Conservation (phyloP, 306 rosid species). For the Castanea sativa region DNA sequence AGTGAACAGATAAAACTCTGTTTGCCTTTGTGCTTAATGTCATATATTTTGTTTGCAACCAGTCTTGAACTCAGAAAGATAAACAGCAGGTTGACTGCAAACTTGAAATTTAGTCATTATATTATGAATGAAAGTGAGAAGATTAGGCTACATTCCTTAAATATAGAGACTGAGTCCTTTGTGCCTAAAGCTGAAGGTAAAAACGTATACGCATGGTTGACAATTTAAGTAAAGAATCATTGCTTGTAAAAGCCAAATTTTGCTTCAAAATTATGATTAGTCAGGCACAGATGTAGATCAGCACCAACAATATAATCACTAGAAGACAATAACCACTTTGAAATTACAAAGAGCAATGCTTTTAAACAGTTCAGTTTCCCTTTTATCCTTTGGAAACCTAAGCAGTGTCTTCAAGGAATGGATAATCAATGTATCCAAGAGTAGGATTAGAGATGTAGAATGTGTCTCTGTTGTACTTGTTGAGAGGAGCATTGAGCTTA, state of each 20-base stretch:
- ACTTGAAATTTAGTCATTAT: no score
- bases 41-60: no score
- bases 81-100: no score
- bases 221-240: neutral
- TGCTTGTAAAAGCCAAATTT: neutral
- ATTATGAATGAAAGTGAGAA: no score
- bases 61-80: no score
- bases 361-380: neutral
- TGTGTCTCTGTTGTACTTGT: conserved; percentile 26
- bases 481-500: conserved; percentile 30
- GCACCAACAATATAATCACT: neutral
- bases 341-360: neutral
- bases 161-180: no score
- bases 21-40: no score
- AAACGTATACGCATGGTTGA: no score
- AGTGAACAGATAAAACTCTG: no score
- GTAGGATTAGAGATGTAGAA: conserved; percentile 27
- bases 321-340: neutral
- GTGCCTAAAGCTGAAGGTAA: no score
- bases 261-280: neutral
- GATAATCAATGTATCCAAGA: conserved; percentile 39
- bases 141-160: no score
- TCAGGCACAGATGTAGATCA: neutral
- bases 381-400: neutral
- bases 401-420: conserved; percentile 19